phyloP scores from a whole-genome alignment of 2,329 filamentous ascomycete genomes.

The Claviceps sp. region DNA sequence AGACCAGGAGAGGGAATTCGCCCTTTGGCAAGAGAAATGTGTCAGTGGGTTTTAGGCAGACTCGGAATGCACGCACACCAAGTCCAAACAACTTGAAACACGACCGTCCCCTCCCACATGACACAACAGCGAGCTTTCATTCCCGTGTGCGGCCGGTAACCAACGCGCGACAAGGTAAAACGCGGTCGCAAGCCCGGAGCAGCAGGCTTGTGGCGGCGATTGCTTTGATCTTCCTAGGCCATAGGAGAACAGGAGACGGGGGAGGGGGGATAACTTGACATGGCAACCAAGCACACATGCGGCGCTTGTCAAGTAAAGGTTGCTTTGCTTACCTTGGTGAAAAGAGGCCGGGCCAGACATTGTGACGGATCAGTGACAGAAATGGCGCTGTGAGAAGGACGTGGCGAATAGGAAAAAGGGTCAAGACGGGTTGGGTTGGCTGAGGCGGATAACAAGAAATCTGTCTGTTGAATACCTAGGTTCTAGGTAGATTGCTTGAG shows the following conservation, averaged over 20 bases:
- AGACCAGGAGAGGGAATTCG: conserved; percentile 26
- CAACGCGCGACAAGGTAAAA: conserved; percentile 1
- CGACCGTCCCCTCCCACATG: conserved; percentile 8
- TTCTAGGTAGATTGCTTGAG: not conserved
- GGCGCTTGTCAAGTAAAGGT: not conserved
- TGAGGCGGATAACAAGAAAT: not conserved
- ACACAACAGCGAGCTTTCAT: conserved; percentile 4
- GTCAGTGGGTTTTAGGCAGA: conserved; percentile 2
- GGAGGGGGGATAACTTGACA: not conserved
- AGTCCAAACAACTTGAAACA: conserved; percentile 11
- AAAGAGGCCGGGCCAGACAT: conserved; percentile 8
- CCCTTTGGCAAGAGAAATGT: conserved; percentile 9
- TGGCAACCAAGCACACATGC: not conserved
- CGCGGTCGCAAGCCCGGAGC: not conserved
- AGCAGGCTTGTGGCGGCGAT: not conserved
- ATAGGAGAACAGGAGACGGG: not conserved
- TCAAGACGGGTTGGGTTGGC: not conserved
- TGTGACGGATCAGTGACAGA: conserved; percentile 2
- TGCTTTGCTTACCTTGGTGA: conserved; percentile 8
- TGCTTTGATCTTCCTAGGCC: not conserved
- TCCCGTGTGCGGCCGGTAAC: conserved; percentile 2
- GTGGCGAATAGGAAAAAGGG: not conserved
- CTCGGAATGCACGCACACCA: not conserved
- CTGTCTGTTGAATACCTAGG: not conserved
- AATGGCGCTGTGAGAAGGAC: not conserved